Percentiles rank a stretch among this genome's conserved stretches.
Evolutionary conservation across 371 early-diverging fungal genomes (phyloP).

Genomic region (Rhizopus sp.): DNA sequence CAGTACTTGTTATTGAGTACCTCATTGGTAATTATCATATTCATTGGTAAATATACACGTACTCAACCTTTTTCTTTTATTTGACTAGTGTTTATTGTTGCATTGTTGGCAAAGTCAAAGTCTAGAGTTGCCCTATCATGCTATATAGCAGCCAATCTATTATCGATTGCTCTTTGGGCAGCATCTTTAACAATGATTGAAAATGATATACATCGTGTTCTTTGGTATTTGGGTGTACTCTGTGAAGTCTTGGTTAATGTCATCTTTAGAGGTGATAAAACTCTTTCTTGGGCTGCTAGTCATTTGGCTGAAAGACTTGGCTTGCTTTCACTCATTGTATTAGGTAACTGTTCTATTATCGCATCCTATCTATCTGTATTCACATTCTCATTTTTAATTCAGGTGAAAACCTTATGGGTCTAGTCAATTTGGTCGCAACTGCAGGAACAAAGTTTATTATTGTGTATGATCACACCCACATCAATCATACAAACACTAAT

Average conservation of each 20-base stretch:
- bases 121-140: slow-evolving; percentile 42
- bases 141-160: slow-evolving; percentile 49
- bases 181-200: slow-evolving; percentile 44
- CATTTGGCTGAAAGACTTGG: slow-evolving; percentile 62
- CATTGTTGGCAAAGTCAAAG: slow-evolving; percentile 47
- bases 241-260: slow-evolving; percentile 52
- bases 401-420: slow-evolving; percentile 53
- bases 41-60: not conserved
- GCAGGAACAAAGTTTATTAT: slow-evolving; percentile 35
- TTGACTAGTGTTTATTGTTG: slow-evolving; percentile 37
- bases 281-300: slow-evolving; percentile 63
- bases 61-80: not conserved
- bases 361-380: not conserved
- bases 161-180: slow-evolving; percentile 58
- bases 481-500: not conserved
- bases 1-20: slow-evolving; percentile 55
- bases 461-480: slow-evolving; percentile 22
- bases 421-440: slow-evolving; percentile 39
- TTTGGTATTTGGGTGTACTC: slow-evolving; percentile 56
- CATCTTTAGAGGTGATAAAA: slow-evolving; percentile 48
- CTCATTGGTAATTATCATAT: slow-evolving; percentile 43
- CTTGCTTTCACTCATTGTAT: slow-evolving; percentile 56
- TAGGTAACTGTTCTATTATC: slow-evolving; percentile 34
- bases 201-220: slow-evolving; percentile 44
- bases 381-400: not conserved